Conservation (phyloP, 352 stramenopile species). For the Phytopythium boreale region DNA sequence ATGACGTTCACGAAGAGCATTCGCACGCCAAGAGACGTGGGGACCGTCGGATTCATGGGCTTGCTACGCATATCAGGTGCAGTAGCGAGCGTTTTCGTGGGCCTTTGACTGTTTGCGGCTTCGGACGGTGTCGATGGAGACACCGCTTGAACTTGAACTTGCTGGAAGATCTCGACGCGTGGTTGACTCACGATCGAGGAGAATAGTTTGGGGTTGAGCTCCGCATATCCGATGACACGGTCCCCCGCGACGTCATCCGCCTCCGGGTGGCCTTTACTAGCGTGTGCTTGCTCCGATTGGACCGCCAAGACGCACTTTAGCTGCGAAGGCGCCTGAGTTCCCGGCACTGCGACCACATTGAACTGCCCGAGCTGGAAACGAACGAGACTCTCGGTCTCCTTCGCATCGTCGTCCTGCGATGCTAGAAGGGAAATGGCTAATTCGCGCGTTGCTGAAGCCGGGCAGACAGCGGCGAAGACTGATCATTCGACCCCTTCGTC, state of each 20-base stretch:
- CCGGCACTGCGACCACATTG: neutral
- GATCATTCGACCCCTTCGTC: neutral
- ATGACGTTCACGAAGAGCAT: slow-evolving; percentile 3
- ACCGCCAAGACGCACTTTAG: neutral
- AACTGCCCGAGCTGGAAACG: neutral
- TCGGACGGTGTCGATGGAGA: neutral
- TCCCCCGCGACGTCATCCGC: neutral
- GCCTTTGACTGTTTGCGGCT: neutral
- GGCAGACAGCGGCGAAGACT: neutral
- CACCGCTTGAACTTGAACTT: neutral
- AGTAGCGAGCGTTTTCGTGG: neutral
- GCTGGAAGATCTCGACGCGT: slow-evolving; percentile 12
- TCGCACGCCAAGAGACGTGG: neutral
- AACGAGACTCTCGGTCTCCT: neutral
- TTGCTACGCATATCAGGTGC: neutral
- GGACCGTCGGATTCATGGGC: neutral
- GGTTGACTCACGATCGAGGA: slow-evolving; percentile 2
- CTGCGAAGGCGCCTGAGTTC: neutral
- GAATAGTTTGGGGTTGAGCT: neutral
- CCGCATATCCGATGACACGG: neutral
- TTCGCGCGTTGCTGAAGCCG: neutral
- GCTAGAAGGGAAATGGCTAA: neutral
- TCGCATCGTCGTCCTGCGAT: neutral
- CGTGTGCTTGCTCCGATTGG: neutral
- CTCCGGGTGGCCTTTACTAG: neutral